Conservation (phyloP, 2,329 filamentous ascomycete genomes). For the Akanthomyces muscarius region DNA sequence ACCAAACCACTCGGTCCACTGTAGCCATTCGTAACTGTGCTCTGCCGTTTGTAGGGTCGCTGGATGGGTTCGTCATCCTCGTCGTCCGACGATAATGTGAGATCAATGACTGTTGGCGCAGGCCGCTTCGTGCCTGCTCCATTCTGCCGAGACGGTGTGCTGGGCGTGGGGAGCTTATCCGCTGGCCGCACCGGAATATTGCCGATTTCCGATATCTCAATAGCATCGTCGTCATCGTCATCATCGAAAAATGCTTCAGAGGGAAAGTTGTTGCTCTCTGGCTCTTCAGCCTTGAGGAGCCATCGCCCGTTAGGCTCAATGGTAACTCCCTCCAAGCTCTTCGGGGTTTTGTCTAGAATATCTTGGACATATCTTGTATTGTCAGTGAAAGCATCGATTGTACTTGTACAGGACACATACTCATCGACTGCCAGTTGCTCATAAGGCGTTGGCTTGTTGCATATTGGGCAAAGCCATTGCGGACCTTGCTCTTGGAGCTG, state of each 20-base stretch:
- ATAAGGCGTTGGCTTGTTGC: slow-evolving; percentile 77
- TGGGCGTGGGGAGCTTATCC: slow-evolving; percentile 27
- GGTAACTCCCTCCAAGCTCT: slow-evolving; percentile 74
- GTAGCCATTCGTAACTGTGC: slow-evolving; percentile 18
- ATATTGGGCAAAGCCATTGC: slow-evolving; percentile 94
- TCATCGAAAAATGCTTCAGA: slow-evolving; percentile 28
- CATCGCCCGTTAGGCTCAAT: slow-evolving; percentile 86
- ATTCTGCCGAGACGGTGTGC: slow-evolving; percentile 36
- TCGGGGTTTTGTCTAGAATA: slow-evolving; percentile 71
- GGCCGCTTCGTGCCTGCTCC: slow-evolving; percentile 44
- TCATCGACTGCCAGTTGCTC: slow-evolving; percentile 83
- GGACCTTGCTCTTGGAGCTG: slow-evolving; percentile 94
- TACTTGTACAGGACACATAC: slow-evolving; percentile 43
- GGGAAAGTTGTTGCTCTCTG: slow-evolving; percentile 29
- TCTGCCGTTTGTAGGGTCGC: slow-evolving; percentile 47
- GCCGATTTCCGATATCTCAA: slow-evolving; percentile 45
- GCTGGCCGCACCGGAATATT: slow-evolving; percentile 16
- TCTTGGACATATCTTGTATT: slow-evolving; percentile 72
- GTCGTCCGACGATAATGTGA: slow-evolving; percentile 54
- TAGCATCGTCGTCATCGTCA: slow-evolving; percentile 47
- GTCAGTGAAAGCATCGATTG: slow-evolving; percentile 19
- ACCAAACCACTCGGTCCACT: slow-evolving; percentile 1
- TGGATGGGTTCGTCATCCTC: slow-evolving; percentile 47
- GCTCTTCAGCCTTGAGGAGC: slow-evolving; percentile 40
- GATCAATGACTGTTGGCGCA: slow-evolving; percentile 52